Percentiles rank a stretch among this genome's conserved stretches.
Evolutionary conservation across 208 protist genomes (phyloP).

Genomic region (Crithidia fasciculata): DNA sequence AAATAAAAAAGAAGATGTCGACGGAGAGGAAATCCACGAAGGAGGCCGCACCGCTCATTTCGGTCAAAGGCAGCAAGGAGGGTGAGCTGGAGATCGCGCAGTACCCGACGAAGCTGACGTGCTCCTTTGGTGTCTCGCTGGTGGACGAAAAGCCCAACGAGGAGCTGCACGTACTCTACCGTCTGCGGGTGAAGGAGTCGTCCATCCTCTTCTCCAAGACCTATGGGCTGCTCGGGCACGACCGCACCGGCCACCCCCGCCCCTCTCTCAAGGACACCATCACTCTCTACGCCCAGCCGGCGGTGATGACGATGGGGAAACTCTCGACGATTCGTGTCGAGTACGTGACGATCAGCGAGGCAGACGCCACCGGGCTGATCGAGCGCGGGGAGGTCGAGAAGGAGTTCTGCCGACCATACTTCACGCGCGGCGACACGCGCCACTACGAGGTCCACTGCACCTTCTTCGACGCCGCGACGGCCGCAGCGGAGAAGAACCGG

Average conservation of each 20-base stretch:
- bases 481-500: constrained; percentile 7
- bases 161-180: constrained; percentile 46
- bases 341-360: constrained; percentile 39
- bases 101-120: constrained; percentile 34
- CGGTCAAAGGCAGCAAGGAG: constrained; percentile 27
- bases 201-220: constrained; percentile 66
- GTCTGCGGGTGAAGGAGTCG: constrained; percentile 60
- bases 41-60: constrained; percentile 8
- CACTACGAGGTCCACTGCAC: constrained; percentile 46
- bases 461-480: constrained; percentile 8
- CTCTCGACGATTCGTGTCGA: constrained; percentile 60
- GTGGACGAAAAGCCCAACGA: constrained; percentile 8
- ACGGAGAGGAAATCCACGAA: neutral
- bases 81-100: constrained; percentile 28
- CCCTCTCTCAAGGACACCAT: constrained; percentile 35
- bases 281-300: constrained; percentile 40
- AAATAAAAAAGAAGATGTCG: neutral
- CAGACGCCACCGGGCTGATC: constrained; percentile 34
- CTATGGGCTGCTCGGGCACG: constrained; percentile 47
- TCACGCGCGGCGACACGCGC: constrained; percentile 27
- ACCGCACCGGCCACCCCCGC: constrained; percentile 14
- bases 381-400: constrained; percentile 30
- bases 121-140: constrained; percentile 39
- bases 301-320: constrained; percentile 36
- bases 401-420: constrained; percentile 49